These are phyloP conservation scores for Brassica balearica DNA, from an alignment of 441 rosid species.

Conservation along the genomic window DNA sequence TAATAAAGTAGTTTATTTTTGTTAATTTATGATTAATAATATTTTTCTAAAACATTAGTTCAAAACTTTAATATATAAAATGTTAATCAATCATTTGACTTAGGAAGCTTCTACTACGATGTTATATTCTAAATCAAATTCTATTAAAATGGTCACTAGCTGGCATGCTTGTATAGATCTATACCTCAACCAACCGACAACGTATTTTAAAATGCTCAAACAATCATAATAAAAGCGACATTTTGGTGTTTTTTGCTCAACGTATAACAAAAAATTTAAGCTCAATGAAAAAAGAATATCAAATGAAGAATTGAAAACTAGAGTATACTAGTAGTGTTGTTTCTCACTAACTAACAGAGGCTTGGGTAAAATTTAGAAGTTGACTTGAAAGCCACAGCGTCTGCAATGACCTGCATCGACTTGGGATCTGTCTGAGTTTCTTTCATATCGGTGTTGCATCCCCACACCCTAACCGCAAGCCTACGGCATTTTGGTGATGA, in stretches of 20 bases:
- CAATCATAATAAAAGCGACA: conserved; percentile 4
- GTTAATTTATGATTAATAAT: no score
- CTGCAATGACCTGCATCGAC: conserved; percentile 54
- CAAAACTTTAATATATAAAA: not conserved
- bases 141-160: not conserved
- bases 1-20: no score
- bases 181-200: conserved; percentile 25
- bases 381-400: conserved; percentile 61
- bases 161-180: not conserved
- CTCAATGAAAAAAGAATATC: not conserved
- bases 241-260: conserved; percentile 9
- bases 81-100: not conserved
- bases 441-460: conserved; percentile 71
- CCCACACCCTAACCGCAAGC: conserved; percentile 88
- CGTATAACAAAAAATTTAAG: not conserved
- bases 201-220: conserved; percentile 9
- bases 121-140: no score
- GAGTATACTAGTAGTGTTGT: not conserved
- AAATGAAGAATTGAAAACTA: not conserved
- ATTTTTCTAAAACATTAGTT: no score
- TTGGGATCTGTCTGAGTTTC: conserved; percentile 51
- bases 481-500: conserved; percentile 82
- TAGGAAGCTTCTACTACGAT: not conserved
- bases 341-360: conserved; percentile 54
- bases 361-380: conserved; percentile 72